These are phyloP conservation scores for Fomes fomentarius DNA, from an alignment of 1,284 basidiomycete genomes.

Conservation along the genomic window DNA sequence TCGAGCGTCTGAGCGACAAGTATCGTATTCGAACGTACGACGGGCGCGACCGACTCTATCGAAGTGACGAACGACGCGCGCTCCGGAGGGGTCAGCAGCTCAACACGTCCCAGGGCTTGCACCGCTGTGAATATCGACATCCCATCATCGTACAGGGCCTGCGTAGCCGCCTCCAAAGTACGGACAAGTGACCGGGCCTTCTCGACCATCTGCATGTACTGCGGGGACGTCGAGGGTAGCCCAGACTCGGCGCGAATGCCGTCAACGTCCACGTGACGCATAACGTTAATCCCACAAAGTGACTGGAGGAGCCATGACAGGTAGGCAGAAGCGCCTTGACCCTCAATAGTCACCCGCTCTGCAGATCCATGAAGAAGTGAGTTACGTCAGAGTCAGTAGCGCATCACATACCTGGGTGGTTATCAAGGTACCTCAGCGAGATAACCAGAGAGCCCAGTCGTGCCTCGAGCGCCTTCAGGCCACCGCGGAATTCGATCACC, in stretches of 20 bases:
- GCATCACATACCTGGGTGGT: slow-evolving; percentile 23
- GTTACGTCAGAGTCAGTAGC: not conserved
- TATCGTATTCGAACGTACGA: slow-evolving; percentile 41
- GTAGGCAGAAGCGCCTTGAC: slow-evolving; percentile 55
- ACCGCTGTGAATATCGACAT: slow-evolving; percentile 57
- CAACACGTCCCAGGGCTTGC: slow-evolving; percentile 40
- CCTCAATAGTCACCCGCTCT: slow-evolving; percentile 31
- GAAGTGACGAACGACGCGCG: slow-evolving; percentile 4
- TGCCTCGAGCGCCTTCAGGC: slow-evolving; percentile 51
- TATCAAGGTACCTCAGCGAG: slow-evolving; percentile 22
- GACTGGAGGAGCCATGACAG: slow-evolving; percentile 59
- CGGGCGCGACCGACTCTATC: slow-evolving; percentile 32
- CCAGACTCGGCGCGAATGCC: slow-evolving; percentile 58
- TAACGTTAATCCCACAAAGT: slow-evolving; percentile 72
- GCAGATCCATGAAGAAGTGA: slow-evolving; percentile 6
- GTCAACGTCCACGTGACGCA: slow-evolving; percentile 78
- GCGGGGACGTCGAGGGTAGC: slow-evolving; percentile 41
- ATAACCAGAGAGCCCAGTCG: slow-evolving; percentile 22
- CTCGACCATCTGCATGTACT: slow-evolving; percentile 65
- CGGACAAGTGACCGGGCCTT: slow-evolving; percentile 69
- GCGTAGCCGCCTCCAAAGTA: slow-evolving; percentile 65
- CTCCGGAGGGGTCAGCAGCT: slow-evolving; percentile 10
- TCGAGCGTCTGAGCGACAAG: slow-evolving; percentile 64
- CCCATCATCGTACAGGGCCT: slow-evolving; percentile 74
- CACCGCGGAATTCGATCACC: slow-evolving; percentile 53